phyloP scores from a whole-genome alignment of 2,329 filamentous ascomycete species.

The Diaporthe eres region DNA sequence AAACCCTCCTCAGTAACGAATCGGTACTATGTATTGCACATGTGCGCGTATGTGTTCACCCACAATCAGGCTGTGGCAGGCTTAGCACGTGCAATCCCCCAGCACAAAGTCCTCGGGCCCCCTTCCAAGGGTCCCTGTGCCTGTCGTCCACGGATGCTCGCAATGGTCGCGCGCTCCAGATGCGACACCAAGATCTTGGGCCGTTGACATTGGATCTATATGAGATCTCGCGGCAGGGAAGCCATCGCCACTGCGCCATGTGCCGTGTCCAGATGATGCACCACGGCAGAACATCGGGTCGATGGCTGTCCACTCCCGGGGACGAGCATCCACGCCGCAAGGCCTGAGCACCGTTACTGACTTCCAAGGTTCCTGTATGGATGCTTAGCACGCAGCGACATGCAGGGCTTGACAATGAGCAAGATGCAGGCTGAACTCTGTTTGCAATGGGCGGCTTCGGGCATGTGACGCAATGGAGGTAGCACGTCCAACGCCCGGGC shows the following conservation, averaged over 20 bases:
- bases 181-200: constrained; percentile 22
- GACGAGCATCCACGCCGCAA: not conserved
- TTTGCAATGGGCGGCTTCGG: not conserved
- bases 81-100: not conserved
- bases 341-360: not conserved
- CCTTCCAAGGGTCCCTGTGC: not conserved
- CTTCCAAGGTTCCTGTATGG: not conserved
- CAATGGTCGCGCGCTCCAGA: not conserved
- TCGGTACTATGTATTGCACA: constrained; percentile 1
- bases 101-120: not conserved
- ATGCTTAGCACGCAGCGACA: not conserved
- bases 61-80: not conserved
- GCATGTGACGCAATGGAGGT: constrained; percentile 1
- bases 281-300: constrained; percentile 19
- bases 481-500: not conserved
- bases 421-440: constrained; percentile 22
- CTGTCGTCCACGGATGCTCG: not conserved
- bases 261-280: constrained; percentile 5
- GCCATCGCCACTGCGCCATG: constrained; percentile 11
- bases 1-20: constrained; percentile 17
- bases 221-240: not conserved
- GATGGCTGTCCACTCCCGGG: not conserved
- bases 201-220: not conserved
- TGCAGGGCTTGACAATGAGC: constrained; percentile 19
- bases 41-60: not conserved